Evolutionary conservation across 116 monocot species (phyloP).

Genomic region (Dioscorea cayenensis): DNA sequence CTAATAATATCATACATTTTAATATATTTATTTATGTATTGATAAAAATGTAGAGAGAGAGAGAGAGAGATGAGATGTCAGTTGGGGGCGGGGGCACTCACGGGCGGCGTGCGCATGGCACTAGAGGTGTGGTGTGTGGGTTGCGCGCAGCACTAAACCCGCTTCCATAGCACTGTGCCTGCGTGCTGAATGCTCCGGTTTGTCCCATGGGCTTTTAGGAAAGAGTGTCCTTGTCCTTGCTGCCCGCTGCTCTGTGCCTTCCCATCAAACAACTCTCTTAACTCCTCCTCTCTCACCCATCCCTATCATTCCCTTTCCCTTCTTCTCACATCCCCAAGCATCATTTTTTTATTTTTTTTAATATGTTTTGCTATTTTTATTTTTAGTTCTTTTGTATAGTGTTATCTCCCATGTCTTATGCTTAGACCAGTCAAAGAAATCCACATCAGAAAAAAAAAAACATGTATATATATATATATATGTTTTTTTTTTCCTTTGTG

Average conservation of each 20-base stretch:
- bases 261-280: background rate
- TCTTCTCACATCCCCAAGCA: background rate
- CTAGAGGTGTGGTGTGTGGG: background rate
- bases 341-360: background rate
- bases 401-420: background rate
- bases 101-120: background rate
- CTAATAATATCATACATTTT: too few relatives aligned
- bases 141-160: background rate
- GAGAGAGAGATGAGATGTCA: background rate
- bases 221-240: constrained; percentile 24
- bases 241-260: background rate
- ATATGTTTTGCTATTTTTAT: too few relatives aligned
- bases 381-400: too few relatives aligned
- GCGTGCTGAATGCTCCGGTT: constrained; percentile 30
- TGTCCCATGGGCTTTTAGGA: constrained; percentile 48
- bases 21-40: background rate
- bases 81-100: background rate
- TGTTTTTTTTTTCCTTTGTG: background rate
- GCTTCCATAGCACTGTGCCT: background rate
- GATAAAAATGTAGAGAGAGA: background rate
- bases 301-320: background rate
- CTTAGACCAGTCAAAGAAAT: too few relatives aligned
- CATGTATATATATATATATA: background rate
- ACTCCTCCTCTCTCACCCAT: constrained; percentile 2
- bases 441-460: background rate